Evolutionary conservation across 495 filamentous ascomycete genomes (phyloP), one percentile per base, ranked within the genome.

Genomic region (Lentithecium fluviatile): DNA sequence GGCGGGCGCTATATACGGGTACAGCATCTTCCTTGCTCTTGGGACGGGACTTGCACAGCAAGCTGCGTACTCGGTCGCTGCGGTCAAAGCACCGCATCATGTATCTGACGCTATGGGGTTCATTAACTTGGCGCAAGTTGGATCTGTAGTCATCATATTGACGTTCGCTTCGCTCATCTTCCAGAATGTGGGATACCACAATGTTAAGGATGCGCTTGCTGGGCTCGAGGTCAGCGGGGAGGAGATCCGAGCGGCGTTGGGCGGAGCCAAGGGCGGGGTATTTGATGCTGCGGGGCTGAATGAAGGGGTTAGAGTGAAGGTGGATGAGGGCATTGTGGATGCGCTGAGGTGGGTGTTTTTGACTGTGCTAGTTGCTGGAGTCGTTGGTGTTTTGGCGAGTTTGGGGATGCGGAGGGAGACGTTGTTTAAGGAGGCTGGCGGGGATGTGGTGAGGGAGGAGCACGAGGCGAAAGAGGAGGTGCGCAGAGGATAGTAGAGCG

Each of bases 261-360:
- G 54, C 1, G 64, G 64, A 17, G 60, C 64, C 5, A 67, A 60
- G 48, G 63, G 64, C 29, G 45, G 26, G 10, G 36, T 67, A 10
- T 68, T 69, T 52, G 59, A 48, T 26, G 43, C 17, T 25, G 60
- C n/a, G 10, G 45, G 45, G 0, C n/a, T 52, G n/a, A 38, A 17
- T 23, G 46, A 46, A n/a, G 53, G 52, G 10, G 51, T 57, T 17
- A 52, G 60, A 34, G 37, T 6, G 37, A 26, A 17, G 8, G 66
- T 64, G 17, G 50, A 68, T 23, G 43, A 40, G 19, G 69, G 58
- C 6, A 65, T 72, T 23, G 65, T 71, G 24, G 23, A 65, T 11
- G 60, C 69, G 3, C 63, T 72, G 26, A 11, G 32, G 3, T 60
- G 62, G 46, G 67, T 66, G 20, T 72, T 69, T 60, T 67, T 70